phyloP scores from a whole-genome alignment of 768 basidiomycete genomes.

The Suillus paluster region DNA sequence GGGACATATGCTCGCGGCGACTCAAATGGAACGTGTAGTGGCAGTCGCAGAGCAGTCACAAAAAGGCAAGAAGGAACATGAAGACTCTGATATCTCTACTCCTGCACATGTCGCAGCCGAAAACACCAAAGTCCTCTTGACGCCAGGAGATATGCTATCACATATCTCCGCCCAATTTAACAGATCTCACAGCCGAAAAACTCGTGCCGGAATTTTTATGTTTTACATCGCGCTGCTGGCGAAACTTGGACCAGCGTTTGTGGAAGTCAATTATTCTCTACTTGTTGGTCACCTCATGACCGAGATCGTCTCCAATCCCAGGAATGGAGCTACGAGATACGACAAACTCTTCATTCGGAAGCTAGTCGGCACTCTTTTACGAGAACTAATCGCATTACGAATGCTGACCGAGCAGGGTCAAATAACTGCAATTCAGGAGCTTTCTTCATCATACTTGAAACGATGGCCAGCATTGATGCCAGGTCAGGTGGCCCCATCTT shows the following conservation, averaged over 20 bases:
- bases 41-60: slow-evolving; percentile 50
- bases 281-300: slow-evolving; percentile 78
- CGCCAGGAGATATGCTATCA: slow-evolving; percentile 79
- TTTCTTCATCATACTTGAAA: slow-evolving; percentile 81
- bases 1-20: slow-evolving; percentile 82
- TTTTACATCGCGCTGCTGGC: slow-evolving; percentile 82
- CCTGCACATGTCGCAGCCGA: slow-evolving; percentile 51
- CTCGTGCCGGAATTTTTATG: slow-evolving; percentile 86
- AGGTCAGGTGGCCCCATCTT: slow-evolving; percentile 71
- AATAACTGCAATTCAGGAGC: slow-evolving; percentile 86
- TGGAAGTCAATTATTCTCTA: slow-evolving; percentile 82
- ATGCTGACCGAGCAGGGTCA: slow-evolving; percentile 95
- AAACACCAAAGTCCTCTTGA: slow-evolving; percentile 68
- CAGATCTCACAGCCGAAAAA: slow-evolving; percentile 70
- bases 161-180: slow-evolving; percentile 84
- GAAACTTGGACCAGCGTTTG: slow-evolving; percentile 74
- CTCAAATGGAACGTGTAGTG: slow-evolving; percentile 69
- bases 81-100: slow-evolving; percentile 59
- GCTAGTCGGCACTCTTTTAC: slow-evolving; percentile 74
- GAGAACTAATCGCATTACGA: slow-evolving; percentile 86
- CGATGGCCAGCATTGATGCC: slow-evolving; percentile 95
- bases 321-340: slow-evolving; percentile 62
- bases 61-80: slow-evolving; percentile 66
- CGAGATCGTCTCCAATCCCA: slow-evolving; percentile 71
- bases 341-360: slow-evolving; percentile 76